Evolutionary conservation across 2,329 filamentous ascomycete species (phyloP), one percentile per base, ranked within the genome.

Genomic region (Epichloe hybrida): DNA sequence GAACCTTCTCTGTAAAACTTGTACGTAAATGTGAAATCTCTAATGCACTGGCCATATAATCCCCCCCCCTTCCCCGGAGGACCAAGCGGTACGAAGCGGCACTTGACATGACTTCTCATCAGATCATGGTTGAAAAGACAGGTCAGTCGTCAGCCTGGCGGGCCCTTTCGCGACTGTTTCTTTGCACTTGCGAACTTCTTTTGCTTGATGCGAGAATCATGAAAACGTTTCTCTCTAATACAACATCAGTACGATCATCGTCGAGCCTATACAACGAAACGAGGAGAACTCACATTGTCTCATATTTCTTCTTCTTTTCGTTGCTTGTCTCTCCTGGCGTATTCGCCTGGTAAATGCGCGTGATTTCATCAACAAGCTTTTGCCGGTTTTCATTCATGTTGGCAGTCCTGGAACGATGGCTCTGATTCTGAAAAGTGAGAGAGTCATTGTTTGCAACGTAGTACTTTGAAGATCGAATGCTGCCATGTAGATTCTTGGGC

Each of bases 381-480:
- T 62, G 59, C 35, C 67, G 67, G 57, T 81, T 81, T 38, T 79
- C 73, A 1, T 75, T 70, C 9, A 67, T 64, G 57, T 81, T 81
- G 46, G 72, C 69, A 15, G 66, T 65, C 43, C 75, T 68, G 39
- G 73, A 77, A 20, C 78, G 69, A 49, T 75, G 69, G 2, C 70
- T 74, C 59, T 81, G 78, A 0, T 75, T 75, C 49, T 79, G 72
- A 36, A 81, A 73, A 0, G 69, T 72, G 53, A 80, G 70, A 40
- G 70, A 72, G 59, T 81, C 75, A 53, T 62, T 77, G 37, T 68
- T 62, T 40, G 64, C 67, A 1, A 72, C 69, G 59, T 80, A 81
- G 58, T 80, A 80, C 42, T 69, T 76, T 3, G 76, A 80, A 23
- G 61, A 56, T n/a, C 74, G 69, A 34, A 81, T 56, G n/a, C 61